These are phyloP conservation scores for Alternaria longipes DNA, from an alignment of 2,329 filamentous ascomycete genomes.

Conservation along the genomic window DNA sequence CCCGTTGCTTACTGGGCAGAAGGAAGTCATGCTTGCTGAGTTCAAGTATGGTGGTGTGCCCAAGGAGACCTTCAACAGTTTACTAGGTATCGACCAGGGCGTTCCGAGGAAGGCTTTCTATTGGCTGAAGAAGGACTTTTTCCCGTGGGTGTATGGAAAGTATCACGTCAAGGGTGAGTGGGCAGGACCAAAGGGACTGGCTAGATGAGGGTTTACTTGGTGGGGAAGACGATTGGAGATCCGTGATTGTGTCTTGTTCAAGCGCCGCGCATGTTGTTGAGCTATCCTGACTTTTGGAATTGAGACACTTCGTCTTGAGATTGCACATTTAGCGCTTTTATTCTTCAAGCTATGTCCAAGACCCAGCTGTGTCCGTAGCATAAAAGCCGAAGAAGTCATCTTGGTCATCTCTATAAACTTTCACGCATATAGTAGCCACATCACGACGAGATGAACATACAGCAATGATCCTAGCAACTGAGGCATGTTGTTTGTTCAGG, in stretches of 20 bases:
- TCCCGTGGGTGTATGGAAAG: conserved; percentile 71
- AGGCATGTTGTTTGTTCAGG: too few species aligned
- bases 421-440: background rate
- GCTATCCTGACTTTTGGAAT: background rate
- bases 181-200: conserved; percentile 67
- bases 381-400: background rate
- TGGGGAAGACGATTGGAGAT: background rate
- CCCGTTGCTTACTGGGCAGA: conserved; percentile 59
- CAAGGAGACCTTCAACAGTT: conserved; percentile 68
- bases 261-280: background rate
- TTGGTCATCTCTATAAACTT: background rate
- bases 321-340: background rate
- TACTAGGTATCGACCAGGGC: conserved; percentile 66
- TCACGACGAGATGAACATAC: too few species aligned
- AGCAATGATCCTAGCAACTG: too few species aligned
- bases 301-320: background rate
- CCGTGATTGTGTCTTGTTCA: background rate
- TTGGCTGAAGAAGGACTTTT: conserved; percentile 72
- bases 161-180: conserved; percentile 70
- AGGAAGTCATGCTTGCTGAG: conserved; percentile 70
- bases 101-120: conserved; percentile 67
- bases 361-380: background rate
- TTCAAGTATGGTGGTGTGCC: conserved; percentile 71
- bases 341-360: background rate
- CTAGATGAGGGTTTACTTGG: conserved; percentile 18